phyloP scores from a whole-genome alignment of 192 early-diverging fungal species.

The Coemansia sp. region DNA sequence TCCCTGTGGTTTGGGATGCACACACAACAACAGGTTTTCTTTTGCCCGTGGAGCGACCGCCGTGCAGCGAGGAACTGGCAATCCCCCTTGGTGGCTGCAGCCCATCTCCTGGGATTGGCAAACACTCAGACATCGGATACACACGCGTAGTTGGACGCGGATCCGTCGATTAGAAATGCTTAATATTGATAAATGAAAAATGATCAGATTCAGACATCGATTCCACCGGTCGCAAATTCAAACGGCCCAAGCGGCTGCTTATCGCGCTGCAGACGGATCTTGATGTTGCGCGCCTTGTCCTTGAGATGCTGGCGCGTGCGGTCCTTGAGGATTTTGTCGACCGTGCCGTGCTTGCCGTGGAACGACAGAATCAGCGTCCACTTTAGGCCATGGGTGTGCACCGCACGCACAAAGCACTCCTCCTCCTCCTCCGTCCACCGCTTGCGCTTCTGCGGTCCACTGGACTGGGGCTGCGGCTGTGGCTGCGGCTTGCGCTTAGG shows the following conservation, averaged over 20 bases:
- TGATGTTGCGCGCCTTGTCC: slow-evolving; percentile 54
- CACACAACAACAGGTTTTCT: no score
- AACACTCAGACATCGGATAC: no score
- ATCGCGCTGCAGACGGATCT: slow-evolving; percentile 41
- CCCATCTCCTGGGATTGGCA: no score
- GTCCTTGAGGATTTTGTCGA: slow-evolving; percentile 21
- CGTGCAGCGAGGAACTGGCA: no score
- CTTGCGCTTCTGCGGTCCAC: not conserved
- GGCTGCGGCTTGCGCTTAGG: not conserved
- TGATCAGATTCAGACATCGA: no score
- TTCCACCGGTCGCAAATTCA: slow-evolving; percentile 14
- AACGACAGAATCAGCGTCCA: slow-evolving; percentile 33
- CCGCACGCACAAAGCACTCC: slow-evolving; percentile 33
- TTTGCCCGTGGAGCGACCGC: no score
- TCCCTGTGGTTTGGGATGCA: no score
- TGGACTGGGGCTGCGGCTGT: not conserved
- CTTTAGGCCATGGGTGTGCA: slow-evolving; percentile 17
- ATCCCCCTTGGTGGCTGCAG: no score
- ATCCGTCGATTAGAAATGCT: no score
- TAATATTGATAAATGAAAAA: no score
- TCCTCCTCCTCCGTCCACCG: slow-evolving; percentile 40
- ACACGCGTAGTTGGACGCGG: no score
- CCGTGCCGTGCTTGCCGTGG: slow-evolving; percentile 25
- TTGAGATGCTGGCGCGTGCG: slow-evolving; percentile 42
- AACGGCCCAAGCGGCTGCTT: slow-evolving; percentile 33